Conservation (phyloP, 306 rosid species). For the Medicago arabica region DNA sequence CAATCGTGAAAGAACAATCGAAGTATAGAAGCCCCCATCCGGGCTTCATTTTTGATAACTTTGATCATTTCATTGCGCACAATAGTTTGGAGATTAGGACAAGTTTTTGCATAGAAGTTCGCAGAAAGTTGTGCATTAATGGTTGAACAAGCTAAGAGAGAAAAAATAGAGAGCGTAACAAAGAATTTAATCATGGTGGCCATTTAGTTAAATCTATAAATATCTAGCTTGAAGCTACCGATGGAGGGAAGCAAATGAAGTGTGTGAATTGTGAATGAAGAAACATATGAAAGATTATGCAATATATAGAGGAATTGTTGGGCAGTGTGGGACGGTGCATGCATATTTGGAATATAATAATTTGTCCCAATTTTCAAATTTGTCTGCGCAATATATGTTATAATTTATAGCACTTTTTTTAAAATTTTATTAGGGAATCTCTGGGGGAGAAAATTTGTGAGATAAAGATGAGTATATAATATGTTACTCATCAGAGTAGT, state of each 20-base stretch:
- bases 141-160: conserved; percentile 41
- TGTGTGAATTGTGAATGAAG: conserved; percentile 17
- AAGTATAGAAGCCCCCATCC: conserved; percentile 54
- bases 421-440: not conserved
- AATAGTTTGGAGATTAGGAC: conserved; percentile 56
- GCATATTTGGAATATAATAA: not conserved
- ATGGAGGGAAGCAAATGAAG: not conserved
- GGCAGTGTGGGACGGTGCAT: not conserved
- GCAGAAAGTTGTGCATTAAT: conserved; percentile 63
- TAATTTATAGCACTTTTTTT: not conserved
- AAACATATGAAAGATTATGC: conserved; percentile 14
- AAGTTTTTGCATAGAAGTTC: conserved; percentile 58
- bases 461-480: not conserved
- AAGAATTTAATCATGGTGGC: conserved; percentile 35
- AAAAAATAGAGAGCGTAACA: conserved; percentile 37
- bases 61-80: conserved; percentile 57
- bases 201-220: too few relatives aligned
- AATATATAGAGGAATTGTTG: not conserved
- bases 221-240: not conserved
- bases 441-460: not conserved
- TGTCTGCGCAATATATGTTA: conserved; percentile 38
- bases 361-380: conserved; percentile 23
- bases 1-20: conserved; percentile 60
- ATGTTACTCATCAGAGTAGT: too few relatives aligned
- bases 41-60: conserved; percentile 42